Evolutionary conservation across 768 basidiomycete species (phyloP).

Genomic region (Rhodotorula kratochvilovae): DNA sequence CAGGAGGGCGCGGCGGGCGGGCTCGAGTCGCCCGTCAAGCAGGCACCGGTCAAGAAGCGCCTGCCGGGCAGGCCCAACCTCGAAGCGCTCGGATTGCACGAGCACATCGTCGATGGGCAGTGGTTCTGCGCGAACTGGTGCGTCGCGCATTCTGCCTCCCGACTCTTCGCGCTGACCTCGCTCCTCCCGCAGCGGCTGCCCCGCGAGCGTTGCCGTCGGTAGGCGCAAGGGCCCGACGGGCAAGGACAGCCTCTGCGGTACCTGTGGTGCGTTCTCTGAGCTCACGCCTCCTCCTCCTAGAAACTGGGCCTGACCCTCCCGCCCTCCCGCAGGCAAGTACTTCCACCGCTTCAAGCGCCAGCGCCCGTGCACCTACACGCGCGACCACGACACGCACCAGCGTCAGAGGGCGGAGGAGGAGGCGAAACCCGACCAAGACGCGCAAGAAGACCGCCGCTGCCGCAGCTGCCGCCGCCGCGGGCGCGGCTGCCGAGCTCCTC

Average conservation of each 20-base stretch:
- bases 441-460: background rate
- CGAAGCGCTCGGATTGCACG: constrained; percentile 20
- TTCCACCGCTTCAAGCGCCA: constrained; percentile 82
- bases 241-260: constrained; percentile 81
- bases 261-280: constrained; percentile 65
- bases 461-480: background rate
- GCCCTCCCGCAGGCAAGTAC: constrained; percentile 64
- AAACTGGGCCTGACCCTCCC: constrained; percentile 2
- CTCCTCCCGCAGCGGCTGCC: constrained; percentile 57
- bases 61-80: background rate
- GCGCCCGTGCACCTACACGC: constrained; percentile 72
- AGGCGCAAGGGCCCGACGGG: constrained; percentile 84
- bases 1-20: background rate
- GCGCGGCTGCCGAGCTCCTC: constrained; percentile 48
- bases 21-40: background rate
- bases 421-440: background rate
- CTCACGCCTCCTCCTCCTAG: background rate
- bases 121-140: constrained; percentile 83
- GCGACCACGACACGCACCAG: constrained; percentile 65
- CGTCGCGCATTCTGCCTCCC: background rate
- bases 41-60: background rate
- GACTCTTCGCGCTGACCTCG: background rate
- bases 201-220: constrained; percentile 77
- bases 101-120: constrained; percentile 70
- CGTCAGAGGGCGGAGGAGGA: background rate